Evolutionary conservation across 768 basidiomycete species (phyloP).

Genomic region (Obba rivulosa): DNA sequence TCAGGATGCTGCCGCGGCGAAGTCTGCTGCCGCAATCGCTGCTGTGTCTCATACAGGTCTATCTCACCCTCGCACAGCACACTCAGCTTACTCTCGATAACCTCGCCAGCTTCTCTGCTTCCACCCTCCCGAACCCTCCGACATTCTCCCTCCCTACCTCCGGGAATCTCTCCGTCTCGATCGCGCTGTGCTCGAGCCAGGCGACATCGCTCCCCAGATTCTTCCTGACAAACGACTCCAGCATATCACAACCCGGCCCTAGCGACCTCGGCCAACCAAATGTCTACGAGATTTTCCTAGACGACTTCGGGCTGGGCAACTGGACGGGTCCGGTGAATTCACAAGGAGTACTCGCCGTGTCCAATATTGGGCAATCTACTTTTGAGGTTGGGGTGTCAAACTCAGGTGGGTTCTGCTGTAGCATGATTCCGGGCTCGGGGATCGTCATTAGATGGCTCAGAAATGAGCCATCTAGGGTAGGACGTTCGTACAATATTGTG

Average conservation of each 20-base stretch:
- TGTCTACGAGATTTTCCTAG: constrained; percentile 43
- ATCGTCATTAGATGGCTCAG: no score
- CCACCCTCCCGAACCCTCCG: constrained; percentile 13
- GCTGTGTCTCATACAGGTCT: constrained; percentile 14
- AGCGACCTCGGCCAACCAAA: constrained; percentile 29
- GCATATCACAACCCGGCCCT: constrained; percentile 31
- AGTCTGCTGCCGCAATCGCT: constrained; percentile 16
- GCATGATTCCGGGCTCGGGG: neutral
- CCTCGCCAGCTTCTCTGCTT: constrained; percentile 9
- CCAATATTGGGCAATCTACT: constrained; percentile 32
- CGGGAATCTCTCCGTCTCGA: constrained; percentile 24
- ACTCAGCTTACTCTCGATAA: constrained; percentile 13
- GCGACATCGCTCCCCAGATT: constrained; percentile 39
- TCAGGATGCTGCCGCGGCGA: neutral
- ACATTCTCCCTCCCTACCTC: constrained; percentile 23
- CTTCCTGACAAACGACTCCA: constrained; percentile 50
- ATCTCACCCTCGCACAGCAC: constrained; percentile 10
- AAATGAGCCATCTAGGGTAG: no score
- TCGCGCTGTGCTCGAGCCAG: constrained; percentile 26
- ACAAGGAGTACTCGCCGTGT: constrained; percentile 51
- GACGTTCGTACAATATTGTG: no score
- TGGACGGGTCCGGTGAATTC: constrained; percentile 42
- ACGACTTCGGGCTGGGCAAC: constrained; percentile 40
- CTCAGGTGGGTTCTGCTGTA: constrained; percentile 13
- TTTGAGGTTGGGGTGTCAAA: constrained; percentile 59